A percentile compares a stretch with the other conserved stretches of the same genome.
Evolutionary conservation across 2,329 filamentous ascomycete species (phyloP).

Genomic region (Fusarium torulosum): DNA sequence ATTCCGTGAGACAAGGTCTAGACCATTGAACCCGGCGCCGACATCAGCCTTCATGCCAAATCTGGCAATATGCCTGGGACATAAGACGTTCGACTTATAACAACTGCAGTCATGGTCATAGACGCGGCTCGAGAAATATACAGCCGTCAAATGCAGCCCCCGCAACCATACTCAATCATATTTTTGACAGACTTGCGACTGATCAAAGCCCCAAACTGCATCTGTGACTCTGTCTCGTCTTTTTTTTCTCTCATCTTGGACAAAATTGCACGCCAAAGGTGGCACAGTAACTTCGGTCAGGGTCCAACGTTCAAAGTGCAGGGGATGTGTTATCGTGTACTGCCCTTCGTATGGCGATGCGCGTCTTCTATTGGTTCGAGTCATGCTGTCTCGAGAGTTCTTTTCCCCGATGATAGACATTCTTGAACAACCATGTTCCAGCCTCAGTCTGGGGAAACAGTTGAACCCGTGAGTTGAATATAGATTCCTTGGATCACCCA

Average conservation of each 20-base stretch:
- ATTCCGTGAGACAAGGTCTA: constrained; percentile 32
- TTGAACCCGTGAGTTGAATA: constrained; percentile 22
- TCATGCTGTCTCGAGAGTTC: constrained; percentile 35
- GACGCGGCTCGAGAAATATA: constrained; percentile 29
- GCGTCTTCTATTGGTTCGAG: constrained; percentile 31
- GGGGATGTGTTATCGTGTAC: constrained; percentile 41
- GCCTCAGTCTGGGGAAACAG: constrained; percentile 43
- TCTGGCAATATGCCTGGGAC: constrained; percentile 36
- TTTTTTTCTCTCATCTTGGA: background rate
- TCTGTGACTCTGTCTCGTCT: background rate
- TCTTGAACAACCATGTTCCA: constrained; percentile 30
- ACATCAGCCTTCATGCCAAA: constrained; percentile 41
- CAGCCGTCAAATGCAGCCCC: constrained; percentile 17
- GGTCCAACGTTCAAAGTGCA: constrained; percentile 24
- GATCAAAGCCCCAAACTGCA: background rate
- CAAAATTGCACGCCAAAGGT: constrained; percentile 10
- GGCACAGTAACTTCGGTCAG: constrained; percentile 13
- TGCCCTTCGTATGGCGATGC: constrained; percentile 36
- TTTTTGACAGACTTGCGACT: background rate
- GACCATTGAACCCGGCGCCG: constrained; percentile 38
- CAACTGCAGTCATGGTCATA: constrained; percentile 41
- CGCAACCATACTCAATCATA: background rate
- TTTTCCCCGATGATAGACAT: constrained; percentile 37
- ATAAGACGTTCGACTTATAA: constrained; percentile 34
- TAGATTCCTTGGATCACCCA: constrained; percentile 22